phyloP scores from a whole-genome alignment of 495 filamentous ascomycete species.

The Daldinia caldariorum region DNA sequence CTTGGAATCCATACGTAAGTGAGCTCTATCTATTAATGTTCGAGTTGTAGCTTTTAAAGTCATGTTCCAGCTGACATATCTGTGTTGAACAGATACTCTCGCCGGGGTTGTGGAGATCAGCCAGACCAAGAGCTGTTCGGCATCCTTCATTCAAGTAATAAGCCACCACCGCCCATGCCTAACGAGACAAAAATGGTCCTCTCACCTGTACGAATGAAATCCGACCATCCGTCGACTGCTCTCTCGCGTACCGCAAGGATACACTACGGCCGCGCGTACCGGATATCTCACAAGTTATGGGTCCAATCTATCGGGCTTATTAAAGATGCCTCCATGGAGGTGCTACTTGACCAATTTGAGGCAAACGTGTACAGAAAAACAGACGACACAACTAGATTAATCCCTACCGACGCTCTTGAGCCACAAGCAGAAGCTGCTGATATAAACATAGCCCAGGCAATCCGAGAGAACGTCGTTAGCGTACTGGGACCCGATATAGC shows the following conservation, averaged over 20 bases:
- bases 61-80: background rate
- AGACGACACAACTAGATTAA: background rate
- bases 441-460: background rate
- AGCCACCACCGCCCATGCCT: background rate
- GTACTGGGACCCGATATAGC: background rate
- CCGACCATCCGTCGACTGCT: background rate
- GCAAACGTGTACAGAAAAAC: background rate
- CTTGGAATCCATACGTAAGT: background rate
- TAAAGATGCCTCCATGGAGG: background rate
- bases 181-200: background rate
- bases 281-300: background rate
- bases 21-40: background rate
- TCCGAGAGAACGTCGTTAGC: background rate
- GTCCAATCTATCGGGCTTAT: background rate
- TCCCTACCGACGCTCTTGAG: background rate
- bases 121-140: background rate
- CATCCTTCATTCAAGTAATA: background rate
- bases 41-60: background rate
- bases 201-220: background rate
- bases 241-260: background rate
- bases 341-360: background rate
- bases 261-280: background rate
- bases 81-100: background rate
- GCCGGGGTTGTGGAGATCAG: background rate
- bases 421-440: background rate